Evolutionary conservation across 495 filamentous ascomycete species (phyloP).

Genomic region (Penicillium canariense): DNA sequence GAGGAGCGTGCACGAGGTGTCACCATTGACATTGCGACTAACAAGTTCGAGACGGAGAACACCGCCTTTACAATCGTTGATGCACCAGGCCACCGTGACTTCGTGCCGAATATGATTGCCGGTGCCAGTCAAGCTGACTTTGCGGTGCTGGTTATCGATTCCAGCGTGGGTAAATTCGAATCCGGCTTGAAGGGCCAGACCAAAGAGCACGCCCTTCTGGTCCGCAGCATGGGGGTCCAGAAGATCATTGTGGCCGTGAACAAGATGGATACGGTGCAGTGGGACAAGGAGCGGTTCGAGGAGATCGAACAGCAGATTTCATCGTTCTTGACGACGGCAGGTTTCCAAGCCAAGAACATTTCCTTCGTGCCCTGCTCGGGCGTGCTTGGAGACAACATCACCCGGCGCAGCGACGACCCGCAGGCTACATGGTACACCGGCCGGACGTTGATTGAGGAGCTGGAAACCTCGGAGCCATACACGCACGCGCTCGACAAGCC

Average conservation of each 20-base stretch:
- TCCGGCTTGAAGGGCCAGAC: conserved; percentile 92
- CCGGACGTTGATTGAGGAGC: conserved; percentile 72
- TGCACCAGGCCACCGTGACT: conserved; percentile 91
- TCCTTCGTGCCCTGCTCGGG: conserved; percentile 88
- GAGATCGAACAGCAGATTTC: conserved; percentile 83
- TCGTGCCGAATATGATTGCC: conserved; percentile 98
- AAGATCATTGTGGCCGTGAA: conserved; percentile 88
- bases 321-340: conserved; percentile 76
- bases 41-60: conserved; percentile 84
- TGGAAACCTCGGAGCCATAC: conserved; percentile 75
- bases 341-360: conserved; percentile 76
- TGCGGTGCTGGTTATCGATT: conserved; percentile 90
- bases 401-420: conserved; percentile 53
- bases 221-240: conserved; percentile 89
- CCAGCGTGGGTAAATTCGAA: conserved; percentile 84
- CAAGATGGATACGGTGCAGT: conserved; percentile 83
- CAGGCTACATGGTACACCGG: conserved; percentile 76
- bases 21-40: conserved; percentile 96
- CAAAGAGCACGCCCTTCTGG: conserved; percentile 84
- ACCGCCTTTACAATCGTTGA: conserved; percentile 93
- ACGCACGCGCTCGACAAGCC: conserved; percentile 72
- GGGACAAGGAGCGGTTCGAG: conserved; percentile 76
- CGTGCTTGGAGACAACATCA: conserved; percentile 82
- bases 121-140: conserved; percentile 95
- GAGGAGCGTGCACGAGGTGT: conserved; percentile 88